Evolutionary conservation across 1,139 yeast genomes (phyloP).

Genomic region (Tardiomyces digboiensis): DNA sequence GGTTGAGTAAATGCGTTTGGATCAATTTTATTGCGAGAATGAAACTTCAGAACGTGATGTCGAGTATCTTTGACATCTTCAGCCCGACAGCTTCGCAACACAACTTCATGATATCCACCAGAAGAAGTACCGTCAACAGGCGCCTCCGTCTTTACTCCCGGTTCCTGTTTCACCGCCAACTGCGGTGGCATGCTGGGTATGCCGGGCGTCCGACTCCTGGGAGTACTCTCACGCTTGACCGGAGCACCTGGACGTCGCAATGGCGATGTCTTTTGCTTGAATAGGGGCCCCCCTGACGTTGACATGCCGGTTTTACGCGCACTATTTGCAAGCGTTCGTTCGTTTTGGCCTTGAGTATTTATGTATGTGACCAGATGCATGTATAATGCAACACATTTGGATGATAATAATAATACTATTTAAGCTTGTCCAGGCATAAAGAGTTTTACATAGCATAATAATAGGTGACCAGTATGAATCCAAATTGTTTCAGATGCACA

Average conservation of each 20-base stretch:
- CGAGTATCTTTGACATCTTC: slow-evolving; percentile 68
- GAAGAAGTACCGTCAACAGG: neutral
- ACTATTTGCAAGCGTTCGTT: too few species aligned
- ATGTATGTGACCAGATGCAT: too few species aligned
- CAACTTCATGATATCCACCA: slow-evolving; percentile 42
- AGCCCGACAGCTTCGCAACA: slow-evolving; percentile 61
- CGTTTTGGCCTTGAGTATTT: too few species aligned
- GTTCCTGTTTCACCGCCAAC: neutral
- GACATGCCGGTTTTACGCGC: neutral
- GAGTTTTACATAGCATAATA: too few species aligned
- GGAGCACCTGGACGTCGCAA: neutral
- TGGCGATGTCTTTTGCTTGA: neutral
- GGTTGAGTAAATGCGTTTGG: slow-evolving; percentile 74
- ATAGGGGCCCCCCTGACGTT: neutral
- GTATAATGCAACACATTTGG: too few species aligned
- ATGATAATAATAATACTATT: too few species aligned
- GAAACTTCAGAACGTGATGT: slow-evolving; percentile 77
- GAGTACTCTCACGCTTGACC: neutral
- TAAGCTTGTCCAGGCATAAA: too few species aligned
- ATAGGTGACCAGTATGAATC: too few species aligned
- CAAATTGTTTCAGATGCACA: too few species aligned
- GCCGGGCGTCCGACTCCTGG: neutral
- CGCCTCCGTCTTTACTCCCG: neutral
- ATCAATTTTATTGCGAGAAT: slow-evolving; percentile 59
- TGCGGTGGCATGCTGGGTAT: neutral